phyloP scores from a whole-genome alignment of 139 green algal species.

The Ulvella scutata region DNA sequence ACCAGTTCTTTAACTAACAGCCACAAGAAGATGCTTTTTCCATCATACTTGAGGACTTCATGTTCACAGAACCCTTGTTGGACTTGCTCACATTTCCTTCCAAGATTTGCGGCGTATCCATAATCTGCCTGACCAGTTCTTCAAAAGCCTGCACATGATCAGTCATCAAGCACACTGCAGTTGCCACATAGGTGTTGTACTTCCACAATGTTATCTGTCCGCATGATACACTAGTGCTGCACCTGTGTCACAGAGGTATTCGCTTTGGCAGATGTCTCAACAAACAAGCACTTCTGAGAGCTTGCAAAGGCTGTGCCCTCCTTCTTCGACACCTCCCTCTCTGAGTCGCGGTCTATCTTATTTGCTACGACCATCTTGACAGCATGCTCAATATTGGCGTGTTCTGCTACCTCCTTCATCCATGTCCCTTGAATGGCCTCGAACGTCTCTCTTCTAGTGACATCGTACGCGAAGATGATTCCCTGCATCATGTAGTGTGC shows the following conservation, averaged over 20 bases:
- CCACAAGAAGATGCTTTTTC: too few relatives aligned
- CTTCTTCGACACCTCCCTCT: constrained; percentile 51
- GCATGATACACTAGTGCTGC: constrained; percentile 5
- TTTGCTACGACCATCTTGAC: constrained; percentile 95
- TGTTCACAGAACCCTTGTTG: too few relatives aligned
- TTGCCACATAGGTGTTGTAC: background rate
- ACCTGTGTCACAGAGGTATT: constrained; percentile 51
- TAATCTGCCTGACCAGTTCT: constrained; percentile 70
- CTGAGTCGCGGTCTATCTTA: constrained; percentile 72
- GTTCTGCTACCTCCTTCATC: constrained; percentile 90
- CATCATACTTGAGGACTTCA: too few relatives aligned
- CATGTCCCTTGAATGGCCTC: constrained; percentile 69
- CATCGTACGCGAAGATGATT: constrained; percentile 67
- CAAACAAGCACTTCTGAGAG: constrained; percentile 72
- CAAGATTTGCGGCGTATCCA: constrained; percentile 32
- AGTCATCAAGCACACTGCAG: background rate
- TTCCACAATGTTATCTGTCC: background rate
- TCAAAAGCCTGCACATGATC: constrained; percentile 48
- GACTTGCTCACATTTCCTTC: background rate
- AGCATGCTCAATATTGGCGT: constrained; percentile 70
- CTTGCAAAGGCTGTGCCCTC: constrained; percentile 64
- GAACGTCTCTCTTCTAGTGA: constrained; percentile 80
- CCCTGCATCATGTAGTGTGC: constrained; percentile 13
- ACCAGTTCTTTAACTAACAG: too few relatives aligned
- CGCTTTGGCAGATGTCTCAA: constrained; percentile 81